Base-by-base conservation (phyloP, 192 early-diverging fungal species). In the Backusella tuberculispora region DNA sequence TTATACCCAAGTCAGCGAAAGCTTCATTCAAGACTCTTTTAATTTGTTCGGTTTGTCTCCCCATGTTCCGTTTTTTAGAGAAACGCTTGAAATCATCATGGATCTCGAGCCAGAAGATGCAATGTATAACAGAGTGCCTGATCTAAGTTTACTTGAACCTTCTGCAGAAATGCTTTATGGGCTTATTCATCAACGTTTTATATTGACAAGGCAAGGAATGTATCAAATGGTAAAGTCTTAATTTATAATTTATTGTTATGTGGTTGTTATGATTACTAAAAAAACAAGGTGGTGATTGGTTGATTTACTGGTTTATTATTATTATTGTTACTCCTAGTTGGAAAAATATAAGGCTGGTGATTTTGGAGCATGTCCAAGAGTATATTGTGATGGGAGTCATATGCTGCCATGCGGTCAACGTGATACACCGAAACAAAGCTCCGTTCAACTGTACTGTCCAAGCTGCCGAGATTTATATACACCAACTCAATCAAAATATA, bases 21-120 rank as follows among this genome's bases (percentile, higher is more conserved):
- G 91, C 15, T 93, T 91, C 74, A 96, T 98, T 72, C 92, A 95
- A 76, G 98, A 99, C 81, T 96, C 97, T 74, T 99, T 99, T 84
- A 99, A 99, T 82, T 83, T 99, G 75, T 97, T 94, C n/a, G 98
- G 98, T 47, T 88, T 99, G 19, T 85, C 85, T 78, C 83, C 89
- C 17, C 84, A 89, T 15, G 92, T 98, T 0, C 92, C 92, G 34
- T 90, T 92, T 72, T 98, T 96, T 83, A 87, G 91, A 78, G 95
- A 97, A 81, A 95, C 97, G 3, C 84, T 99, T 15, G 96, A 99
- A 79, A 92, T 95, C 90, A 98, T 99, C 71, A 84, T 99, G 72
- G 98, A 99, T 86, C 84, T 88, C 24, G 93, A 95, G 68, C 90
- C 85, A 19, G 89, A 74, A 81, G 86, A 88, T 75, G 86, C 86